phyloP scores from a whole-genome alignment of 2,329 filamentous ascomycete species.

The Botrytis deweyae region DNA sequence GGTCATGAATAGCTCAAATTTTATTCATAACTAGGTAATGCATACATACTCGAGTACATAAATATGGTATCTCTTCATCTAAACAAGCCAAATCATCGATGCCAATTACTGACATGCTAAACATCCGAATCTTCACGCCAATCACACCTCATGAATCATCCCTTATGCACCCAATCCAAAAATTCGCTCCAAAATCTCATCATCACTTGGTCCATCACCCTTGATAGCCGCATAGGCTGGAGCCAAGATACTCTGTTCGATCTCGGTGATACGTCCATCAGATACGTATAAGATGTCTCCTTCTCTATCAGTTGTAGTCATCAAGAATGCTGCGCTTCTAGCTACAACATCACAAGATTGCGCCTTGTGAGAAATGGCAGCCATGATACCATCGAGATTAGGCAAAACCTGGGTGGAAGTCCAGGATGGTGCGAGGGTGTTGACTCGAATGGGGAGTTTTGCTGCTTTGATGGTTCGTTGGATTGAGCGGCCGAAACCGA shows the following conservation, averaged over 20 bases:
- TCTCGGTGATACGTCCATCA: constrained; percentile 51
- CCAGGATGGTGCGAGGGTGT: constrained; percentile 56
- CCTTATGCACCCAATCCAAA: constrained; percentile 10
- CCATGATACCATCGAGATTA: constrained; percentile 40
- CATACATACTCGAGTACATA: neutral
- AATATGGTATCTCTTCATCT: constrained; percentile 1
- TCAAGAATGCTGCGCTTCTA: constrained; percentile 48
- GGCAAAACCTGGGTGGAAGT: constrained; percentile 52
- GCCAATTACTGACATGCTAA: neutral
- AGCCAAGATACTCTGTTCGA: constrained; percentile 49
- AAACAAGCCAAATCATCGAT: neutral
- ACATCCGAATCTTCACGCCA: neutral
- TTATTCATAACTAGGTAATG: constrained; percentile 10
- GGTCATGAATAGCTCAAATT: neutral
- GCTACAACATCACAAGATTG: constrained; percentile 52
- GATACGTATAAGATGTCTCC: constrained; percentile 54
- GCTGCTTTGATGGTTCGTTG: constrained; percentile 40
- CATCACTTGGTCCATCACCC: constrained; percentile 40
- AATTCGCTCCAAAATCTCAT: constrained; percentile 40
- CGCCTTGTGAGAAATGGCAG: constrained; percentile 42
- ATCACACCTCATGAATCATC: neutral
- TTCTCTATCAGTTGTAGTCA: constrained; percentile 48
- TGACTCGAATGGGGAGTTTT: constrained; percentile 48
- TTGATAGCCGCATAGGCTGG: constrained; percentile 41
- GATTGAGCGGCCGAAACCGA: constrained; percentile 53